Base-by-base conservation (phyloP, 2,329 filamentous ascomycete species). In the Colletotrichum endophyticum region DNA sequence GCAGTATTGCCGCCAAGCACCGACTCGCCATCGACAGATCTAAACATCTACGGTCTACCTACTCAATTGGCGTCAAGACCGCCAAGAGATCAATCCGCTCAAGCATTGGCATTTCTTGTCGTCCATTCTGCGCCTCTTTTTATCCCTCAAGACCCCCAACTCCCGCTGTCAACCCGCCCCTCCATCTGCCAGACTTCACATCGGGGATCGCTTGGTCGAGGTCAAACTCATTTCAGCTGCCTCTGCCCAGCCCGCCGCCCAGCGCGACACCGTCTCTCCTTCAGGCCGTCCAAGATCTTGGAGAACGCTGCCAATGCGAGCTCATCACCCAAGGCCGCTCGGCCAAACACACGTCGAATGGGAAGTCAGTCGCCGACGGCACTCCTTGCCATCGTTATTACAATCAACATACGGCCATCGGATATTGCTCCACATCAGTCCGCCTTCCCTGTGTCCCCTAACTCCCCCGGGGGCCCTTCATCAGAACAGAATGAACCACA, bases 91-190 rank as follows among this genome's bases (percentile, higher is more conserved):
- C 57, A 69, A 69, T 36, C 30, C 19, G 57, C 28, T 61, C 70
- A 36, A 68, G 64, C 63, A 64, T 76, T 76, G 70, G 70, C 74
- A 66, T 73, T 70, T 74, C 74, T 73, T 32, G 64, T 73, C 70
- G 59, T 66, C 70, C 63, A 28, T 22, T 73, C 70, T 73, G 64
- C 70, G 73, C 70, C 73, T 73, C 64, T 49, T 49, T 49, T 49
- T 22, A 13, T 22, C n/a, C 44, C 44, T n/a, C 25, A 57, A 34
- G 64, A 16, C 11, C 56, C 53, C 63, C 53, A 25, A 49, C 28
- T 73, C 68, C 62, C 73, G 72, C 67, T 61, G 49, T 72, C 72
- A 30, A 66, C 25, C 25, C 66, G 15, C 49, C 15, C 53, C 32
- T 39, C 30, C 16, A 59, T 66, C 36, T 49, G 22, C 39, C 32